Conservation (phyloP, 2,329 filamentous ascomycete genomes). For the Cladosporium colombiae region DNA sequence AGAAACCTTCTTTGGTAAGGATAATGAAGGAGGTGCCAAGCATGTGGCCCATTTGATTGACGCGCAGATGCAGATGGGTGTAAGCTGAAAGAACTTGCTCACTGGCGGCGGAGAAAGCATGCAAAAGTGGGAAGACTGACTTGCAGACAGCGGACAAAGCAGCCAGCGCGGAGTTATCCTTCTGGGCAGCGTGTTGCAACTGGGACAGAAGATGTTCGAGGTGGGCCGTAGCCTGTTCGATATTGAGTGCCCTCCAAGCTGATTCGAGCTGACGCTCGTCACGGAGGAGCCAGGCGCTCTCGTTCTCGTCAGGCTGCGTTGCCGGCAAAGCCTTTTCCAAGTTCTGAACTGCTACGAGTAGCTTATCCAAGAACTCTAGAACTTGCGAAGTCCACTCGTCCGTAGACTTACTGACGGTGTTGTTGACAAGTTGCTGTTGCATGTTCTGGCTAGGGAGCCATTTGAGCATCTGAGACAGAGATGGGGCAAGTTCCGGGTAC, state of each 20-base stretch:
- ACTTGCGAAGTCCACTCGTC: constrained; percentile 59
- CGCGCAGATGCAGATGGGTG: constrained; percentile 64
- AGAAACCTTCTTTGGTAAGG: constrained; percentile 84
- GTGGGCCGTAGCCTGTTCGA: constrained; percentile 54
- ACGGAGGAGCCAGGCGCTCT: constrained; percentile 64
- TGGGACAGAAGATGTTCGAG: constrained; percentile 48
- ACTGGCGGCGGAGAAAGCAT: constrained; percentile 69
- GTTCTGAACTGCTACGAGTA: constrained; percentile 78
- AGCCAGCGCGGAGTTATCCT: constrained; percentile 43
- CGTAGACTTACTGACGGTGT: background rate
- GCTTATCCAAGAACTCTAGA: constrained; percentile 68
- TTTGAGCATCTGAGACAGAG: constrained; percentile 5
- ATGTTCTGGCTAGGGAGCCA: constrained; percentile 1
- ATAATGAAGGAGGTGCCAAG: constrained; percentile 77
- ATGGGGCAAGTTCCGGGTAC: constrained; percentile 13
- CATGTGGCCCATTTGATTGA: constrained; percentile 73
- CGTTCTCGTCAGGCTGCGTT: constrained; percentile 61
- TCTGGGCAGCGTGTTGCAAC: constrained; percentile 42
- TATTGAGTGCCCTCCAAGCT: constrained; percentile 61
- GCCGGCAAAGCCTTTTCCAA: constrained; percentile 59
- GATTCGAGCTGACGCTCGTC: constrained; percentile 47
- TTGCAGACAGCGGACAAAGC: constrained; percentile 60
- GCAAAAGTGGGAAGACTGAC: constrained; percentile 68
- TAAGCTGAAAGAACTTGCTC: constrained; percentile 60
- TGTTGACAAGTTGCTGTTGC: background rate